Percentiles rank a stretch among this genome's conserved stretches.
Conservation (phyloP, 345 rosid species). For the Noccaea bulbosa region DNA sequence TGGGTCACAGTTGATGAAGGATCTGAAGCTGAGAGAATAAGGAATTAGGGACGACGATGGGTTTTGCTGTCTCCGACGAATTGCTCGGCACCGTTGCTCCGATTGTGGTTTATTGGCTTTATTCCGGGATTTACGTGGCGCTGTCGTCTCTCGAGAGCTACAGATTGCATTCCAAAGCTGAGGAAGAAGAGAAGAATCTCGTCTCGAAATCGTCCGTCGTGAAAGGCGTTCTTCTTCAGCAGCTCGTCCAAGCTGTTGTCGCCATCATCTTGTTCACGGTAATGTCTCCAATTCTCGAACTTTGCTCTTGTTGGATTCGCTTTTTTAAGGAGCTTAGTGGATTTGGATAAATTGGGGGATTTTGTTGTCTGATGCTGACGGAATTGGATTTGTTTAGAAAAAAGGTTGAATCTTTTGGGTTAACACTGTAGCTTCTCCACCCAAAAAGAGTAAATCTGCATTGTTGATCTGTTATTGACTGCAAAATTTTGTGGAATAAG, state of each 20-base stretch:
- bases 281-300: constrained; percentile 1
- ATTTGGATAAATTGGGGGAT: not conserved
- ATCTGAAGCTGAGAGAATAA: constrained; percentile 34
- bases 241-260: constrained; percentile 73
- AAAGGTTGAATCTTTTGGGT: constrained; percentile 16
- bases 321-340: not conserved
- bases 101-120: constrained; percentile 77
- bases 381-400: not conserved
- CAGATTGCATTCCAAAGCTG: constrained; percentile 77
- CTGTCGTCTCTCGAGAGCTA: constrained; percentile 62
- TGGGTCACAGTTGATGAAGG: constrained; percentile 8
- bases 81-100: constrained; percentile 77
- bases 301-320: not conserved
- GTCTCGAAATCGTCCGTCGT: constrained; percentile 72
- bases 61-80: constrained; percentile 72
- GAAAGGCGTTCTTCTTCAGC: constrained; percentile 87
- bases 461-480: not conserved
- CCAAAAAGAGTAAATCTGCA: not conserved
- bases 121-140: constrained; percentile 69
- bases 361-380: not conserved
- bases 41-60: constrained; percentile 45
- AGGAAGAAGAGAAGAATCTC: constrained; percentile 80
- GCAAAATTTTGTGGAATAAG: not conserved
- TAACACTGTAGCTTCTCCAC: constrained; percentile 8
- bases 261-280: constrained; percentile 79